Conservation (phyloP, 2,329 filamentous ascomycete genomes). For the Verticillium zaregamsianum region DNA sequence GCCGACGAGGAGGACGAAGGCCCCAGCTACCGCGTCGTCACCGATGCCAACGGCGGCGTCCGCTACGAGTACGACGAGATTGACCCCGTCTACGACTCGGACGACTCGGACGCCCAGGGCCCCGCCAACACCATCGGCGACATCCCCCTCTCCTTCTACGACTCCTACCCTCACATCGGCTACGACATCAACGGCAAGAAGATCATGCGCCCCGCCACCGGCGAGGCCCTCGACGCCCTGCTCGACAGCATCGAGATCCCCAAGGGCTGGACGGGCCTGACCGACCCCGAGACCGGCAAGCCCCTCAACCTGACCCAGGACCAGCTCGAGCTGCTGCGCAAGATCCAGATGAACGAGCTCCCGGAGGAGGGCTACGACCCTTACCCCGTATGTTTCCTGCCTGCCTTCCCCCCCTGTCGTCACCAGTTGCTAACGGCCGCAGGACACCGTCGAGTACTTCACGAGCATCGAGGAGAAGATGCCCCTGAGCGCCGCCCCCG, state of each 20-base stretch:
- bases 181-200: slow-evolving; percentile 99
- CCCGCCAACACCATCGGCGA: slow-evolving; percentile 89
- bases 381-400: slow-evolving; percentile 62
- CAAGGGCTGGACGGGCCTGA: slow-evolving; percentile 95
- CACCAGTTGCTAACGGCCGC: slow-evolving; percentile 16
- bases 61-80: slow-evolving; percentile 94
- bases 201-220: slow-evolving; percentile 92
- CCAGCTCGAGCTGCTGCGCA: slow-evolving; percentile 82
- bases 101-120: slow-evolving; percentile 80
- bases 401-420: not conserved
- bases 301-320: slow-evolving; percentile 82
- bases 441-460: slow-evolving; percentile 91
- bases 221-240: slow-evolving; percentile 87
- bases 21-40: slow-evolving; percentile 54
- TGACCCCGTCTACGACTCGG: slow-evolving; percentile 91
- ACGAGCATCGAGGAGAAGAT: slow-evolving; percentile 87
- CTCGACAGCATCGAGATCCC: slow-evolving; percentile 95
- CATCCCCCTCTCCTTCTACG: slow-evolving; percentile 92
- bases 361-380: slow-evolving; percentile 87
- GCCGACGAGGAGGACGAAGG: slow-evolving; percentile 32
- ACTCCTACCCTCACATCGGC: slow-evolving; percentile 95
- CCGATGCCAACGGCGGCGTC: slow-evolving; percentile 84
- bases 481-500: slow-evolving; percentile 90
- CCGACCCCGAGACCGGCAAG: slow-evolving; percentile 90
- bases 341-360: slow-evolving; percentile 84